Evolutionary conservation across 257 asterid species (phyloP), one percentile per base, ranked within the genome.

Genomic region (Scutellaria galericulata): DNA sequence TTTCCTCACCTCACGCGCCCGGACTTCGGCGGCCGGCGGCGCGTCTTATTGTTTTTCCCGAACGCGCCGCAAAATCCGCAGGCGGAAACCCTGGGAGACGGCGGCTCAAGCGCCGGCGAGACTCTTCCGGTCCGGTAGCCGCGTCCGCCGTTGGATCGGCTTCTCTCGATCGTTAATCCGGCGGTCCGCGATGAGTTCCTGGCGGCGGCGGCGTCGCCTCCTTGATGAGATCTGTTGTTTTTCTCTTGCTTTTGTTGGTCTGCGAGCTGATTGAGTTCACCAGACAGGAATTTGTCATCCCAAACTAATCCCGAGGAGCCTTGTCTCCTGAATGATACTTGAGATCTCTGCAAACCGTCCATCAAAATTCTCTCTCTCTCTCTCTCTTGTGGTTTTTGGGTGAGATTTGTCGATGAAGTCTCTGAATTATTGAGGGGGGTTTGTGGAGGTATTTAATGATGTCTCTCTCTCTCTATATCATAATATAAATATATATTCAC

Each of bases 301-400:
- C 96, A 91, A 9, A 91, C 90, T 9, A 86, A 75, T 44, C 97
- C 97, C 27, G 97, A 91, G 4, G 97, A 91, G 42, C 97, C 97
- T 64, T 89, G 96, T 64, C 97, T 74, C 83, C 97, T 66, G 87
- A 91, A 91, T 7, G 97, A 91, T 7, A 83, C 81, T 0, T 84
- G 80, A 59, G 97, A 91, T 86, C 97, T 83, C 83, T 91, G 97
- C 66, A 91, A 79, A 40, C 96, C 96, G 42, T 82, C 79, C 50
- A 42, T 52, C 6, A 78, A 81, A 9, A 75, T 77, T 3, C 52
- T 9, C 55, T 68, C 13, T 39, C n/a, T 48, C 37, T 46, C 22
- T 70, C 46, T 70, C 67, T 67, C 37, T 27, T 2, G 37, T 31
- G 40, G 46, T 53, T 40, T 42, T 24, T 56, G 60, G 72, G 5